These are phyloP conservation scores for Haplosporangium sp. DNA, from an alignment of 371 early-diverging fungal genomes.

Conservation along the genomic window DNA sequence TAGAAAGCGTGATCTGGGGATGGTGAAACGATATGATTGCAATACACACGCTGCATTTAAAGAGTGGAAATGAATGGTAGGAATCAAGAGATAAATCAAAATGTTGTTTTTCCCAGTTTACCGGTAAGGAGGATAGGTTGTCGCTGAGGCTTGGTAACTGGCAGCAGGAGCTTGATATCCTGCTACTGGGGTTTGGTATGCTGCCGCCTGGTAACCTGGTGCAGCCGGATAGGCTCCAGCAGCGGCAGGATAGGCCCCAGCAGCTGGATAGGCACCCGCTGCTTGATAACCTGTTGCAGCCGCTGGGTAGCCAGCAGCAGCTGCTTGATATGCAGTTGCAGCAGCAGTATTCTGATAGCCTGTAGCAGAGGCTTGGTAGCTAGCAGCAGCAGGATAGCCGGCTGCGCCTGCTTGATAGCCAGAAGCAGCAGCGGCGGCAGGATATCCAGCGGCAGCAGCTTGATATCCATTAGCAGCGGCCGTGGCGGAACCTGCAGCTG, in stretches of 20 bases:
- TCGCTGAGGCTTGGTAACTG: conserved; percentile 37
- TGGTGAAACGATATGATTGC: not conserved
- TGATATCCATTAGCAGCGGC: conserved; percentile 30
- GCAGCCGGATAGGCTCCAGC: conserved; percentile 24
- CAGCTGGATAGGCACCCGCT: conserved; percentile 13
- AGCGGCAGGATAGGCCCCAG: conserved; percentile 12
- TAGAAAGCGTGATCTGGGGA: not conserved
- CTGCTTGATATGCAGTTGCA: conserved; percentile 21
- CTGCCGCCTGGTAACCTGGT: conserved; percentile 23
- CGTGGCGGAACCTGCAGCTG: not conserved
- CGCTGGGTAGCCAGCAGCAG: conserved; percentile 25
- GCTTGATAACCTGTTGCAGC: conserved; percentile 29
- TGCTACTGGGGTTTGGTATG: conserved; percentile 21
- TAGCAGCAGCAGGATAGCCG: conserved; percentile 32
- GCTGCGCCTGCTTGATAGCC: conserved; percentile 27
- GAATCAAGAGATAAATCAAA: not conserved
- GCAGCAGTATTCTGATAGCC: conserved; percentile 18
- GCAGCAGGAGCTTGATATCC: conserved; percentile 23
- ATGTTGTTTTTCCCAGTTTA: conserved; percentile 23
- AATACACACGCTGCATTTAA: not conserved
- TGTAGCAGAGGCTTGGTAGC: conserved; percentile 23
- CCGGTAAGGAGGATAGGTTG: conserved; percentile 51
- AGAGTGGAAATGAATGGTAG: not conserved
- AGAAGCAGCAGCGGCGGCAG: conserved; percentile 20
- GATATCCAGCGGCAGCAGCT: conserved; percentile 26